These are phyloP conservation scores for Heterobasidion parviporum DNA, from an alignment of 1,284 basidiomycete genomes.

Conservation along the genomic window DNA sequence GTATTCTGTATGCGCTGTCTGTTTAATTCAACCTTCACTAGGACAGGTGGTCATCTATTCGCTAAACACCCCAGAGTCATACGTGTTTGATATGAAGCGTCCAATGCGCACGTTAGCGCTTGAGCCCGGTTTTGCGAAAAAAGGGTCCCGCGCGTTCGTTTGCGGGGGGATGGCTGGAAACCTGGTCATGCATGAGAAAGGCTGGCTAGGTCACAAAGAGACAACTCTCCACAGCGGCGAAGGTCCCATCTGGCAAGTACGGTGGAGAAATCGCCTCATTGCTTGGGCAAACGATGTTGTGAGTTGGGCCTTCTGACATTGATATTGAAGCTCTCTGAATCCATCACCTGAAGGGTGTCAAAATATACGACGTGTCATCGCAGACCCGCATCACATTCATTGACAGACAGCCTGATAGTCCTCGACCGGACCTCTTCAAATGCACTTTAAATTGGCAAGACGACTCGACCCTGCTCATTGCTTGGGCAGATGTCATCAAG, in stretches of 20 bases:
- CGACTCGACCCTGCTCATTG: conserved; percentile 82
- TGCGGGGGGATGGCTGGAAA: conserved; percentile 92
- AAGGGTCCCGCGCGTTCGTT: conserved; percentile 77
- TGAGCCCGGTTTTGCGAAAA: conserved; percentile 86
- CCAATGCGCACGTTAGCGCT: conserved; percentile 88
- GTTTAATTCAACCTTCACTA: conserved; percentile 19
- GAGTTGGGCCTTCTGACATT: conserved; percentile 16
- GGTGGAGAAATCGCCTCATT: conserved; percentile 83
- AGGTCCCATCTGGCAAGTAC: conserved; percentile 89
- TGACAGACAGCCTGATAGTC: conserved; percentile 73
- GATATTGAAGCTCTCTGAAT: background rate
- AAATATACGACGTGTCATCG: conserved; percentile 83
- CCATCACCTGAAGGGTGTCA: conserved; percentile 62
- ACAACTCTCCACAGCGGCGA: conserved; percentile 82
- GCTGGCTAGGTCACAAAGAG: conserved; percentile 95
- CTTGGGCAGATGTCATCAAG: conserved; percentile 94
- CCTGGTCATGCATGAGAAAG: conserved; percentile 85
- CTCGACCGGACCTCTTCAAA: conserved; percentile 89
- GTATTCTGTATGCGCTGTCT: background rate
- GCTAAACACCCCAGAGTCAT: conserved; percentile 73
- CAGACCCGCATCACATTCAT: conserved; percentile 84
- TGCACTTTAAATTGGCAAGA: conserved; percentile 91
- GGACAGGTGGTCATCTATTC: conserved; percentile 91
- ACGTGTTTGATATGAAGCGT: conserved; percentile 87
- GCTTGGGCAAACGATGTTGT: conserved; percentile 96